Conservation (phyloP, 805 yeast genomes). For the Clavispora carvajalis region DNA sequence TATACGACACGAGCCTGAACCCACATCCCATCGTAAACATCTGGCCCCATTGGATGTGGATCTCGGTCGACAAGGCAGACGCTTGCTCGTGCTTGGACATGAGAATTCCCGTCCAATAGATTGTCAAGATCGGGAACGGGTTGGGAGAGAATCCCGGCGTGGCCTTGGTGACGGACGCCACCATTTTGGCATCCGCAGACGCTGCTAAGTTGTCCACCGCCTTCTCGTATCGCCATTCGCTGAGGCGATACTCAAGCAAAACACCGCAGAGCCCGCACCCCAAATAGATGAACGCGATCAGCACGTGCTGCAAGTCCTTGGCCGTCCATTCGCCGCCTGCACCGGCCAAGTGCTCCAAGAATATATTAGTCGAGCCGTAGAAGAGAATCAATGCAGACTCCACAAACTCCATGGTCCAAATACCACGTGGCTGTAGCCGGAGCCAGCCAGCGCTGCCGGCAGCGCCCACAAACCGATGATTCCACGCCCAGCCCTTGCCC, state of each 20-base stretch:
- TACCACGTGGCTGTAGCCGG: conserved; percentile 37
- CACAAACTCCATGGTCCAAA: conserved; percentile 77
- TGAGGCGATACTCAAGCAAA: conserved; percentile 63
- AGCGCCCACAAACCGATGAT: conserved; percentile 29
- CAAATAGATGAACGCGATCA: conserved; percentile 85
- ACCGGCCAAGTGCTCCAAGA: conserved; percentile 71
- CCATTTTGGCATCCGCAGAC: conserved; percentile 6
- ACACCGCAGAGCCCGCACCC: conserved; percentile 94
- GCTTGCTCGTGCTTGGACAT: conserved; percentile 96
- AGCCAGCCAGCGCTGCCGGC: conserved; percentile 31
- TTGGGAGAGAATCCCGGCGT: conserved; percentile 83
- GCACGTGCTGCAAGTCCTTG: conserved; percentile 83
- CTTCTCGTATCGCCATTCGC: conserved; percentile 52
- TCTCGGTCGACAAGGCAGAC: conserved; percentile 64
- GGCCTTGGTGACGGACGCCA: conserved; percentile 20
- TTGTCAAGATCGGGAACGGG: conserved; percentile 89
- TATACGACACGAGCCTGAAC: conserved; percentile 63
- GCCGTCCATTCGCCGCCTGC: conserved; percentile 83
- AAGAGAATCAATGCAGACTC: conserved; percentile 78
- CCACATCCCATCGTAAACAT: conserved; percentile 77
- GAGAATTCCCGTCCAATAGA: conserved; percentile 92
- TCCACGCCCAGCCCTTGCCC: conserved; percentile 90
- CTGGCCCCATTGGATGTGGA: conserved; percentile 92
- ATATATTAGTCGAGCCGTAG: conserved; percentile 86
- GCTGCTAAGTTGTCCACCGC: conserved; percentile 20